Conservation (phyloP, 768 basidiomycete species). For the Tephrocybe sp. region DNA sequence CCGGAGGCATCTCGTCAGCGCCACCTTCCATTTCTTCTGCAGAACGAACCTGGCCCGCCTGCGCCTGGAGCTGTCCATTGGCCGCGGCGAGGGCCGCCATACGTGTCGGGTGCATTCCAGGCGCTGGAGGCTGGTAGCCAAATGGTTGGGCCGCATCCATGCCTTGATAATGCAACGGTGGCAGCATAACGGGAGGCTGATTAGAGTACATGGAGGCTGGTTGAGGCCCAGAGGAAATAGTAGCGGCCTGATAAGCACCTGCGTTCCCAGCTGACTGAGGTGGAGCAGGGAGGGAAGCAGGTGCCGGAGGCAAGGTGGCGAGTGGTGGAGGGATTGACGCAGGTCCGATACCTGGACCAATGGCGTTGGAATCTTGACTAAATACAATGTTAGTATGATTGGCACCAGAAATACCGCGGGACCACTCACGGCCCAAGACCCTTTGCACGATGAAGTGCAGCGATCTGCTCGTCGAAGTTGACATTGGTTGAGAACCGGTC, state of each 20-base stretch:
- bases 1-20: constrained; percentile 67
- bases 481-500: constrained; percentile 93
- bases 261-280: constrained; percentile 48
- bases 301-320: constrained; percentile 64
- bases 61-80: constrained; percentile 49
- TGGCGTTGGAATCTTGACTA: constrained; percentile 75
- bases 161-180: constrained; percentile 84
- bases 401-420: constrained; percentile 2
- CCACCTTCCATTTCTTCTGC: constrained; percentile 80
- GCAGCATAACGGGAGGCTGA: constrained; percentile 73
- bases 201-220: constrained; percentile 70
- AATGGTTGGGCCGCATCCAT: constrained; percentile 76
- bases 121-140: constrained; percentile 69
- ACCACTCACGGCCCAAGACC: constrained; percentile 80
- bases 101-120: constrained; percentile 70
- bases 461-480: constrained; percentile 98
- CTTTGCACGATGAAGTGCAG: constrained; percentile 91
- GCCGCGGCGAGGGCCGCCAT: constrained; percentile 59
- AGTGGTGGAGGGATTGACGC: constrained; percentile 70
- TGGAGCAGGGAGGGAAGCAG: constrained; percentile 72
- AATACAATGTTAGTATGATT: constrained; percentile 6
- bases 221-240: constrained; percentile 89
- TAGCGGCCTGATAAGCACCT: constrained; percentile 75
- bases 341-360: constrained; percentile 87
- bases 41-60: constrained; percentile 72